Evolutionary conservation across 2,329 filamentous ascomycete genomes (phyloP).

Genomic region (Dothideomycetidae sp.): DNA sequence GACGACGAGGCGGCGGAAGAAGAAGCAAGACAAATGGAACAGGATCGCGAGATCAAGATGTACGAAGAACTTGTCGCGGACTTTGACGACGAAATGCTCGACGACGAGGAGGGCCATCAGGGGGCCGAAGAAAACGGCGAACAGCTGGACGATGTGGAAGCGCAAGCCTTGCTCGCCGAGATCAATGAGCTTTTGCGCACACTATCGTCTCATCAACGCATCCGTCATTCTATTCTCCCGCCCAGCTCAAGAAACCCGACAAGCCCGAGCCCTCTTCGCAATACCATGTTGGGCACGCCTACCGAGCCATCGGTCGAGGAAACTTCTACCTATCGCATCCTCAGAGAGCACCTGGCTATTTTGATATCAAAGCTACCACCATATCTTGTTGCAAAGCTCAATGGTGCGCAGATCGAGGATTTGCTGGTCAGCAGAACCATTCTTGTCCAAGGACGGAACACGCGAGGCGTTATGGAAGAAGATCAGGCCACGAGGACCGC

Average conservation of each 20-base stretch:
- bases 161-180: conserved; percentile 45
- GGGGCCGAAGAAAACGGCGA: conserved; percentile 13
- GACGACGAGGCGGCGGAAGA: conserved; percentile 21
- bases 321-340: conserved; percentile 49
- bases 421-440: conserved; percentile 70
- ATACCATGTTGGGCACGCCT: conserved; percentile 39
- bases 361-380: conserved; percentile 66
- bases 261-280: conserved; percentile 52
- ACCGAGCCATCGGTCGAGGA: conserved; percentile 51
- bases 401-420: conserved; percentile 72
- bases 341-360: conserved; percentile 60
- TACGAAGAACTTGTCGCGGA: conserved; percentile 18
- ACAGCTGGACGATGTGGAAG: conserved; percentile 22
- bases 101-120: conserved; percentile 11
- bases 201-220: conserved; percentile 63
- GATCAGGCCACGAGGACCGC: conserved; percentile 44
- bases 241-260: conserved; percentile 17
- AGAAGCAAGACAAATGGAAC: conserved; percentile 11
- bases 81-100: conserved; percentile 13
- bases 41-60: conserved; percentile 11
- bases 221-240: conserved; percentile 56
- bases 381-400: conserved; percentile 71
- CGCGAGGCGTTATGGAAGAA: conserved; percentile 69
- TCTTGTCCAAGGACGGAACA: conserved; percentile 56
- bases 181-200: conserved; percentile 66